phyloP scores from a whole-genome alignment of 352 stramenopile genomes.

The Globisporangium spinosum region DNA sequence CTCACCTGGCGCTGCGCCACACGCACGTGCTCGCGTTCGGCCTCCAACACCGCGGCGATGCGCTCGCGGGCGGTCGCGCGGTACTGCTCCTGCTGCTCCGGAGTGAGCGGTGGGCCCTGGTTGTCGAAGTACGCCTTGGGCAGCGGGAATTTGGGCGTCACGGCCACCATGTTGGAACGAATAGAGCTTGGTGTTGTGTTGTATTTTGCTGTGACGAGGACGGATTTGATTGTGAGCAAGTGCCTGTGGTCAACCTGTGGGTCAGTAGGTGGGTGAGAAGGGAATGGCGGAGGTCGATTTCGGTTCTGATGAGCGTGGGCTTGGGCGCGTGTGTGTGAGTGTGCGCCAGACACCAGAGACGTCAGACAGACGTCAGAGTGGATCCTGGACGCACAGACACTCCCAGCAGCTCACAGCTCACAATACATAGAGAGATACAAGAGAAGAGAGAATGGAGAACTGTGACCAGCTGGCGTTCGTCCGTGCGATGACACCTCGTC shows the following conservation, averaged over 20 bases:
- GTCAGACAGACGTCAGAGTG: too few relatives aligned
- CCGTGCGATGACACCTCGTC: too few relatives aligned
- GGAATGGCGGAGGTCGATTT: neutral
- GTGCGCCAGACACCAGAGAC: neutral
- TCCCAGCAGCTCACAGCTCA: too few relatives aligned
- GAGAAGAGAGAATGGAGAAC: too few relatives aligned
- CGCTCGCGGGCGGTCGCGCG: conserved; percentile 1
- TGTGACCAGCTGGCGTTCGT: too few relatives aligned
- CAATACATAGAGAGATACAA: too few relatives aligned
- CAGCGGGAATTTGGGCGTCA: conserved; percentile 15
- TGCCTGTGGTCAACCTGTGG: too few relatives aligned
- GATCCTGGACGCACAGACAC: too few relatives aligned
- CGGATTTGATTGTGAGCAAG: neutral
- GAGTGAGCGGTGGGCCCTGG: conserved; percentile 2
- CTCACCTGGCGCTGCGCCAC: conserved; percentile 4
- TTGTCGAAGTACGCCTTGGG: conserved; percentile 17
- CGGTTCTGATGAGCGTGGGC: neutral
- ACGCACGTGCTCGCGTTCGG: conserved; percentile 15
- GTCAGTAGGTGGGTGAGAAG: neutral
- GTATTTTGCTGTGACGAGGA: neutral
- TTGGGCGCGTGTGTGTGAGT: neutral
- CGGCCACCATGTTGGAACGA: neutral
- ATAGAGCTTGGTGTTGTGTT: neutral
- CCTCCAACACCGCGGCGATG: conserved; percentile 11
- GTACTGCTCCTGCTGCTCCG: conserved; percentile 9